These are phyloP conservation scores for Wickerhamiella pararugosa DNA, from an alignment of 1,139 yeast species.

Conservation along the genomic window DNA sequence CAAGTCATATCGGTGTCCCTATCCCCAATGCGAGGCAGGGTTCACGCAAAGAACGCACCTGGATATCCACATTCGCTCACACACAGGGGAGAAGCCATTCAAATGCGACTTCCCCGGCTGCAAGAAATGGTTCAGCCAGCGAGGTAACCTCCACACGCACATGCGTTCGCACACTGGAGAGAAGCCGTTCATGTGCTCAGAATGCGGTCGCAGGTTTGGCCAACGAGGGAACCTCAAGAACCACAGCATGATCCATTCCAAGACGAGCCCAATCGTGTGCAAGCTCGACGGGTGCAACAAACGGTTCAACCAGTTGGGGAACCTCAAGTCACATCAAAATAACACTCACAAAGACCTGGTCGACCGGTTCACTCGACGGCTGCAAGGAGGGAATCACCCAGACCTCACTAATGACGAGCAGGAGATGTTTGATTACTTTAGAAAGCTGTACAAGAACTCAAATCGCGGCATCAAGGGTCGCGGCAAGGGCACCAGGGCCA, in stretches of 20 bases:
- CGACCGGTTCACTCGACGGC: conserved; percentile 39
- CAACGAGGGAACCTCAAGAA: conserved; percentile 85
- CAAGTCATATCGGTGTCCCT: conserved; percentile 49
- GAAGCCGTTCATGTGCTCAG: conserved; percentile 46
- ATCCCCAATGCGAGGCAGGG: conserved; percentile 47
- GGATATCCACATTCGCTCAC: conserved; percentile 73
- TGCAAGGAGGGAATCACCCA: conserved; percentile 36
- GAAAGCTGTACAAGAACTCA: conserved; percentile 68
- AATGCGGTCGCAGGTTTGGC: conserved; percentile 38
- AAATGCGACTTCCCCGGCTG: conserved; percentile 47
- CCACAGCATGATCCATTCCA: conserved; percentile 67
- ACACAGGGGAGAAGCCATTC: conserved; percentile 56
- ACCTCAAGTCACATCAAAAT: conserved; percentile 86
- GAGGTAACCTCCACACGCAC: conserved; percentile 81
- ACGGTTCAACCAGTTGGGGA: conserved; percentile 81
- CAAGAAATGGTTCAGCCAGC: conserved; percentile 74
- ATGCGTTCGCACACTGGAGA: conserved; percentile 65
- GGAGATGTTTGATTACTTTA: conserved; percentile 59
- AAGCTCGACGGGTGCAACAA: conserved; percentile 70
- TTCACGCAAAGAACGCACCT: conserved; percentile 90
- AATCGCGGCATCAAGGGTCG: conserved; percentile 87
- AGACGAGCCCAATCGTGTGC: conserved; percentile 66
- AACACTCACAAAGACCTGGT: conserved; percentile 67
- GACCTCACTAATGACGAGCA: conserved; percentile 50
- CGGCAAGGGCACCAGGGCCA: conserved; percentile 38